Conservation (phyloP, 106 monocot species). For the Allium cepa region DNA sequence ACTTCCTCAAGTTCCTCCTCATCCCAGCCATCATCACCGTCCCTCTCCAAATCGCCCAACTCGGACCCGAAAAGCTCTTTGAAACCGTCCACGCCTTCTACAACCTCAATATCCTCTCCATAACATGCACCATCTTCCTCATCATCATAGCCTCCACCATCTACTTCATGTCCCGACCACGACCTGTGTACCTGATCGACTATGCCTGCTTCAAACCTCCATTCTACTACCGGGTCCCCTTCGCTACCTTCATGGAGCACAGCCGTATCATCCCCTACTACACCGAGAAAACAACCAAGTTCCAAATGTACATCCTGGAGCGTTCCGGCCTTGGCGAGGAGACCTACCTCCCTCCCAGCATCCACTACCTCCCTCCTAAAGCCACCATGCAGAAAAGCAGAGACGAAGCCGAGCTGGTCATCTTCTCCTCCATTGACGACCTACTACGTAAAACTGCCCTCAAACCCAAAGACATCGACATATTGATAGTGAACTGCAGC, state of each 20-base stretch:
- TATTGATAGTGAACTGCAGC: conserved; percentile 44
- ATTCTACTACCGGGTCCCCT: conserved; percentile 39
- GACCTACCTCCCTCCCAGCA: conserved; percentile 24
- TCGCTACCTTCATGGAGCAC: conserved; percentile 57
- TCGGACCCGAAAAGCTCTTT: conserved; percentile 21
- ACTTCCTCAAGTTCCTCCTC: conserved; percentile 33
- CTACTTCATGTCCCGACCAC: conserved; percentile 44
- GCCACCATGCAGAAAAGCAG: conserved; percentile 16
- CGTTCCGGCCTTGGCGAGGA: conserved; percentile 27
- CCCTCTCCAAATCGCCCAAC: conserved; percentile 12
- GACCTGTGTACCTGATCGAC: conserved; percentile 44
- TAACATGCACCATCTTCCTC: conserved; percentile 20
- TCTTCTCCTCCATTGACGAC: conserved; percentile 15
- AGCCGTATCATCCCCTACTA: conserved; percentile 12
- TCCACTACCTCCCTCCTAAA: conserved; percentile 22
- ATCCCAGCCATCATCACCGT: conserved; percentile 19
- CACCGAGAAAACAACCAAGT: conserved; percentile 21
- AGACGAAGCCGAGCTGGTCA: conserved; percentile 25
- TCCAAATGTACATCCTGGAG: conserved; percentile 37
- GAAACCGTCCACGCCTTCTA: neutral
- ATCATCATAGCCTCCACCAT: conserved; percentile 20
- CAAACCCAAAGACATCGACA: conserved; percentile 29
- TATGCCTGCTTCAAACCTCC: conserved; percentile 43
- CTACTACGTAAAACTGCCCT: conserved; percentile 25
- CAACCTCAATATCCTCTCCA: neutral